Conservation (phyloP, 176 grass and related monocot species). For the Leersia perrieri region DNA sequence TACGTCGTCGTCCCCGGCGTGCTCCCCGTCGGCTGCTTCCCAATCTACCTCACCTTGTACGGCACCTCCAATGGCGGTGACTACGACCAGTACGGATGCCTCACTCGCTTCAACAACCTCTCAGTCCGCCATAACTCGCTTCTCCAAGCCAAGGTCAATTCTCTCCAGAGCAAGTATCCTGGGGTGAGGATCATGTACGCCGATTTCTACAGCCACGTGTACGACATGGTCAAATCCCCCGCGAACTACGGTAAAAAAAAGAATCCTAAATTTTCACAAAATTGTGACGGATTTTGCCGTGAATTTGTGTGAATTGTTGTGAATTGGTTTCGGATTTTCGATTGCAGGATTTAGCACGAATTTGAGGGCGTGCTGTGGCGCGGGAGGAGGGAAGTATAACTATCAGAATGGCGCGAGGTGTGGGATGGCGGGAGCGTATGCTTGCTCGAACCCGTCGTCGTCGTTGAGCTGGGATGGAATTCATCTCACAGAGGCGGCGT, state of each 20-base stretch:
- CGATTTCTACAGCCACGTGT: slow-evolving; percentile 76
- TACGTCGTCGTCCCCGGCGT: slow-evolving; percentile 63
- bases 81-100: slow-evolving; percentile 78
- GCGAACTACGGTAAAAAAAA: slow-evolving; percentile 48
- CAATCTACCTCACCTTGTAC: slow-evolving; percentile 74
- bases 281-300: too few species aligned
- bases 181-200: slow-evolving; percentile 59
- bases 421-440: slow-evolving; percentile 51
- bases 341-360: slow-evolving; percentile 59
- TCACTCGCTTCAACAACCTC: slow-evolving; percentile 70
- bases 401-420: slow-evolving; percentile 68
- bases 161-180: slow-evolving; percentile 68
- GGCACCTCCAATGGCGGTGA: slow-evolving; percentile 57
- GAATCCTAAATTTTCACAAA: too few species aligned
- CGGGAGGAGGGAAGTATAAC: slow-evolving; percentile 74
- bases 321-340: not conserved
- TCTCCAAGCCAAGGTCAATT: slow-evolving; percentile 48
- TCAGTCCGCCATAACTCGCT: slow-evolving; percentile 63
- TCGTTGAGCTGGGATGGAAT: slow-evolving; percentile 94
- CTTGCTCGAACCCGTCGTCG: slow-evolving; percentile 53
- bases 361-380: slow-evolving; percentile 69
- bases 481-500: slow-evolving; percentile 87
- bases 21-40: slow-evolving; percentile 81
- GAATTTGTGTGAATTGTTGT: too few species aligned
- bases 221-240: slow-evolving; percentile 67